phyloP scores from a whole-genome alignment of 768 basidiomycete species.

The Hygrocybe punicea region DNA sequence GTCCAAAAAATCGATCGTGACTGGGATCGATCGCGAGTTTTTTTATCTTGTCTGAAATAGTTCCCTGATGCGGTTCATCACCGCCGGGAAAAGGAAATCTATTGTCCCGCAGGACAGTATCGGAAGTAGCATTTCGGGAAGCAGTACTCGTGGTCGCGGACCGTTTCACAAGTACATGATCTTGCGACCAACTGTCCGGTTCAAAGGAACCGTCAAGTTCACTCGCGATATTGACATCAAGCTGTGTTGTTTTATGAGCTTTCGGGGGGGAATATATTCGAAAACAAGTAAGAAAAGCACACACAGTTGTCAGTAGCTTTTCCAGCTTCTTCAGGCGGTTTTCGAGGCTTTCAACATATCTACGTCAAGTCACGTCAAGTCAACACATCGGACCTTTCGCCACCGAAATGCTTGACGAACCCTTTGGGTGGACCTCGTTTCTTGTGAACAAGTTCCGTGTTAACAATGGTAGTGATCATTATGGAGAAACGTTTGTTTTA shows the following conservation, averaged over 20 bases:
- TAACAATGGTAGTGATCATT: slow-evolving; percentile 2
- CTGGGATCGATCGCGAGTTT: slow-evolving; percentile 38
- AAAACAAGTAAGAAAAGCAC: slow-evolving; percentile 8
- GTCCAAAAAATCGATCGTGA: slow-evolving; percentile 47
- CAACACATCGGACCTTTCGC: background rate
- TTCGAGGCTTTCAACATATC: slow-evolving; percentile 64
- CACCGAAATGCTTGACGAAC: slow-evolving; percentile 29
- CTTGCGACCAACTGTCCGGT: background rate
- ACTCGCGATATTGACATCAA: slow-evolving; percentile 42
- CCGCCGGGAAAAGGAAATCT: slow-evolving; percentile 19
- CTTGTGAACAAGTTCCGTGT: slow-evolving; percentile 21
- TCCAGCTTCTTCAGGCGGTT: slow-evolving; percentile 63
- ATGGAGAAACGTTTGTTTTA: slow-evolving; percentile 28
- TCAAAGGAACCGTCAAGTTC: background rate
- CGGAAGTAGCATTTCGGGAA: too few relatives aligned
- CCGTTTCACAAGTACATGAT: too few relatives aligned
- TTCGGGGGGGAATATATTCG: slow-evolving; percentile 22
- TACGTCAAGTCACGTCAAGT: slow-evolving; percentile 38
- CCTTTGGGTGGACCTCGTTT: slow-evolving; percentile 62
- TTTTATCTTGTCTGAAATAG: slow-evolving; percentile 32
- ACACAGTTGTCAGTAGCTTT: slow-evolving; percentile 52
- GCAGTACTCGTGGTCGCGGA: slow-evolving; percentile 14
- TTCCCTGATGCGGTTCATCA: slow-evolving; percentile 23
- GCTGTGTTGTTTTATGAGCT: slow-evolving; percentile 38
- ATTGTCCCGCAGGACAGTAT: too few relatives aligned